Evolutionary conservation across 345 rosid species (phyloP).

Genomic region (Trapa incisa): DNA sequence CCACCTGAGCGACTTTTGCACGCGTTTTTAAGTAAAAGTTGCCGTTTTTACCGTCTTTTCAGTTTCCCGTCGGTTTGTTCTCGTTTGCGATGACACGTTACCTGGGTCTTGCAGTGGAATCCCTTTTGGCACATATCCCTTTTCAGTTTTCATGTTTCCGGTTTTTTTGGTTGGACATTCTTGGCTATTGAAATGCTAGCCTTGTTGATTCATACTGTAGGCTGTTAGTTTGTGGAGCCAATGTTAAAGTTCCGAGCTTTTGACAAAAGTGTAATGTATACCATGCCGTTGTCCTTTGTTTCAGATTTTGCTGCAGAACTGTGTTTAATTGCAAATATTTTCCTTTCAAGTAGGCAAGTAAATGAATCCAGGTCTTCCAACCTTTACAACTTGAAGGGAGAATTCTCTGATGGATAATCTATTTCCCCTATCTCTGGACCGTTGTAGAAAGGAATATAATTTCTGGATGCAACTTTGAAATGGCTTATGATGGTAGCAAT

Average conservation of each 20-base stretch:
- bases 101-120: not conserved
- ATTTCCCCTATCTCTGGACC: not conserved
- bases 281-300: too few species aligned
- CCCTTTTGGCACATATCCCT: not conserved
- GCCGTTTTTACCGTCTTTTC: not conserved
- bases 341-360: not conserved
- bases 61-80: not conserved
- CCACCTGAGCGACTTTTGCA: not conserved
- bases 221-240: not conserved
- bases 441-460: not conserved
- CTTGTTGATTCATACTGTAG: not conserved
- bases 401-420: not conserved
- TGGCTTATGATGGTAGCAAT: not conserved
- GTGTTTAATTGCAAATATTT: not conserved
- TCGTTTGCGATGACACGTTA: not conserved
- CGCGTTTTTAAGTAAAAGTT: not conserved
- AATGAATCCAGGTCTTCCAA: not conserved
- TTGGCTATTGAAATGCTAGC: not conserved
- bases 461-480: not conserved
- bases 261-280: not conserved
- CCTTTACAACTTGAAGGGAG: not conserved
- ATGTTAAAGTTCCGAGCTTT: not conserved
- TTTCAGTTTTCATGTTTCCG: not conserved
- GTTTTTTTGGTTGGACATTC: too few species aligned
- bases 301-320: not conserved